Conservation (phyloP, 1,284 basidiomycete species). For the Rhodotorula mucilaginosa region DNA sequence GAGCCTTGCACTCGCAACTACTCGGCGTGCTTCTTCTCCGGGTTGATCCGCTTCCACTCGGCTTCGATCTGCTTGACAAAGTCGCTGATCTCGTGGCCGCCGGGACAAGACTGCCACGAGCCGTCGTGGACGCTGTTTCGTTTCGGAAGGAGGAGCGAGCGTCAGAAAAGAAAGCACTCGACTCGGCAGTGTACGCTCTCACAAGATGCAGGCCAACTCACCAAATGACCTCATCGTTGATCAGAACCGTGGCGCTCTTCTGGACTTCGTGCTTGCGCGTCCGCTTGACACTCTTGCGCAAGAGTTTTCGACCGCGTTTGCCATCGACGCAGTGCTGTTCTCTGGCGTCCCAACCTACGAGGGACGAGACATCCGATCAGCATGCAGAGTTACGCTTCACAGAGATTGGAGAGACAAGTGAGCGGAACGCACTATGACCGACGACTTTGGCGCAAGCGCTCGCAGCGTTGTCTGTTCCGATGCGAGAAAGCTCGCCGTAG, state of each 20-base stretch:
- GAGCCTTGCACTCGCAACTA: too few relatives aligned
- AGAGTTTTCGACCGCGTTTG: constrained; percentile 25
- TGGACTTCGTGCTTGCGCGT: constrained; percentile 20
- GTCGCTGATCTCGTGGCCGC: constrained; percentile 35
- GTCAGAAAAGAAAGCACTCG: neutral
- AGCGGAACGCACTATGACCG: constrained; percentile 27
- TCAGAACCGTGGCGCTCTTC: constrained; percentile 42
- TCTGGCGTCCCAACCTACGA: constrained; percentile 21
- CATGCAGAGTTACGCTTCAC: neutral
- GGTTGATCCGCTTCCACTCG: constrained; percentile 11
- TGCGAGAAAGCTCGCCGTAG: constrained; percentile 35
- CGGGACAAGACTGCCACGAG: constrained; percentile 28
- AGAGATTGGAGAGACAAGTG: too few relatives aligned
- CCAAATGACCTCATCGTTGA: constrained; percentile 33
- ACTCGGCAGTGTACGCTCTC: neutral
- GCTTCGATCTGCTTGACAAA: constrained; percentile 17
- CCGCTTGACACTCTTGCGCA: constrained; percentile 23
- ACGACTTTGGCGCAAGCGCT: constrained; percentile 39
- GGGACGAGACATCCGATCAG: neutral
- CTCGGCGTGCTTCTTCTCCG: too few relatives aligned
- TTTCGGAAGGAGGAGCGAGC: too few relatives aligned
- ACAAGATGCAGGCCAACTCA: neutral
- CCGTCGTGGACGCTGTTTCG: constrained; percentile 29
- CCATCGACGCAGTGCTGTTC: constrained; percentile 25
- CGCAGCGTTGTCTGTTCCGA: constrained; percentile 38